Base-by-base conservation (phyloP, 2,329 filamentous ascomycete genomes). In the Neonectria neomacrospora region DNA sequence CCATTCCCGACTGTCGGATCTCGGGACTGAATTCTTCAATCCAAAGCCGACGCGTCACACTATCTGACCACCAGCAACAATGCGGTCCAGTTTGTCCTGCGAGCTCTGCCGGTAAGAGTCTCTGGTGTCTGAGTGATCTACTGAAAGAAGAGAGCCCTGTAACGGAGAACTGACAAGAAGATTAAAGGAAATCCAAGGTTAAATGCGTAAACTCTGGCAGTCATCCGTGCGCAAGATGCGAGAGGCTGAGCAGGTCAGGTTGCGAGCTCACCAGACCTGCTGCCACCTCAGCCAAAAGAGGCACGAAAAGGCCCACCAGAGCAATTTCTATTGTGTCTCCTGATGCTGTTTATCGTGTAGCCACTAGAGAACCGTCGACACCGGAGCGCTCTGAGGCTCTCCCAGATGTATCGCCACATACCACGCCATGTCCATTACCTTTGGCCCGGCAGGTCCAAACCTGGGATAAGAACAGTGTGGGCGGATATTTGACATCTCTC, bases 41-140 rank as follows among this genome's bases (percentile, higher is more conserved):
- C n/a, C 54, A 57, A 57, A 57, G 54, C 54, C 54, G 54, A 57
- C 44, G 20, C 44, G 6, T 14, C 54, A 23, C 42, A 23, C n/a
- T n/a, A 48, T 30, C 20, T n/a, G 6, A 8, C 20, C 14, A 20
- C 18, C 28, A 23, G 22, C 11, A 14, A 45, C 2, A 23, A 78
- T 78, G 77, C 65, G 77, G 1, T 76, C 77, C 22, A 78, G 76
- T 61, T 39, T 78, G 20, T 78, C 76, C 2, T 78, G 76, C 64
- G 76, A 78, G 34, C 65, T 67, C 34, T 78, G 77, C 55, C 68
- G 77, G 77, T 77, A 64, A 65, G 72, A 66, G 32, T 34, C 8
- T 16, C 41, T 16, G 20, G 5, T 22, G 18, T 11, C 7, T n/a
- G 9, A 16, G 14, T 34, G 6, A 2, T 30, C n/a, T 42, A 12